A percentile compares a stretch with the other conserved stretches of the same genome.
Evolutionary conservation across 2,329 filamentous ascomycete species (phyloP).

Genomic region (Cladorrhinum sp.): DNA sequence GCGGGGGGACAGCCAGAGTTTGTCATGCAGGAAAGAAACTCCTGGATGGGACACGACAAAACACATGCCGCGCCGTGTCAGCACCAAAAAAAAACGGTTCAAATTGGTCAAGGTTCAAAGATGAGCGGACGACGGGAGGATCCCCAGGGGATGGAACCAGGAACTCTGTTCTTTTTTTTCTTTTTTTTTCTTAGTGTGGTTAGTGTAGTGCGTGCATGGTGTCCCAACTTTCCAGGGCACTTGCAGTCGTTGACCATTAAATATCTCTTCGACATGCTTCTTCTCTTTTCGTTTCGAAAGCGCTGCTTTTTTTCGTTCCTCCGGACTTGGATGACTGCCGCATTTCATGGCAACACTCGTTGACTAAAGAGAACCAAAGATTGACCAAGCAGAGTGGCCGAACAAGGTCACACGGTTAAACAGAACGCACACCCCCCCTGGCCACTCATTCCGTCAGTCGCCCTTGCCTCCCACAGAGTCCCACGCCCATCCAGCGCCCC

Average conservation of each 20-base stretch:
- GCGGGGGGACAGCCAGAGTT: background rate
- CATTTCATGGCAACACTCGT: constrained; percentile 2
- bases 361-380: constrained; percentile 22
- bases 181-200: background rate
- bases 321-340: background rate
- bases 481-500: background rate
- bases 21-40: background rate
- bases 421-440: constrained; percentile 11
- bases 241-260: background rate
- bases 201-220: background rate
- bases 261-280: background rate
- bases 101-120: background rate
- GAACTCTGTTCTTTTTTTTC: background rate
- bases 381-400: constrained; percentile 20
- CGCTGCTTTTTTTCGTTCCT: background rate
- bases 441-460: constrained; percentile 19
- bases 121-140: background rate
- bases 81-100: background rate
- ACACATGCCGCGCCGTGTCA: background rate
- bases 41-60: background rate
- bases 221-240: background rate
- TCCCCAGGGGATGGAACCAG: background rate
- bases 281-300: background rate
- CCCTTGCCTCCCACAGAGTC: constrained; percentile 15
- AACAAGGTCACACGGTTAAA: constrained; percentile 25